Evolutionary conservation across 768 basidiomycete genomes (phyloP).

Genomic region (Tulasnella sp.): DNA sequence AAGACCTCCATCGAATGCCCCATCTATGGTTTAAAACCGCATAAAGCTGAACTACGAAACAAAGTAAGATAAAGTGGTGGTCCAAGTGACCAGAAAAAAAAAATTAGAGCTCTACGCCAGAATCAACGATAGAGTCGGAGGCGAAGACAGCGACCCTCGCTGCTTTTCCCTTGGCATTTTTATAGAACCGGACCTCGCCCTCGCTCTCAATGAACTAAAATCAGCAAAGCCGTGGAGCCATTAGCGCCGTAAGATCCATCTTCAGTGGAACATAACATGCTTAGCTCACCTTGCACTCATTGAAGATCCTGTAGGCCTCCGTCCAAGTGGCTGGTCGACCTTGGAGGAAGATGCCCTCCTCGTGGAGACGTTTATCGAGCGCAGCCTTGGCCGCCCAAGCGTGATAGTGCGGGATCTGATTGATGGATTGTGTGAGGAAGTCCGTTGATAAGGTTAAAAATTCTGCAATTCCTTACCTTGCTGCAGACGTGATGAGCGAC

Average conservation of each 20-base stretch:
- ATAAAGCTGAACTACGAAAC: too few relatives aligned
- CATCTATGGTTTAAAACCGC: too few relatives aligned
- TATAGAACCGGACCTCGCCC: slow-evolving; percentile 83
- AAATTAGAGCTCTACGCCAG: slow-evolving; percentile 50
- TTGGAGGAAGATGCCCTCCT: slow-evolving; percentile 49
- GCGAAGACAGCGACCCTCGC: slow-evolving; percentile 51
- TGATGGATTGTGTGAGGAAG: too few relatives aligned
- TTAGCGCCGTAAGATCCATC: too few relatives aligned
- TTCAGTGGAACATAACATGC: neutral
- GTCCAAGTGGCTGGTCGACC: slow-evolving; percentile 70
- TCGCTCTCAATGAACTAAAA: slow-evolving; percentile 82
- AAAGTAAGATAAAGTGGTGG: too few relatives aligned
- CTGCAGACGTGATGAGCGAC: slow-evolving; percentile 84
- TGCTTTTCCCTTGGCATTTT: slow-evolving; percentile 74
- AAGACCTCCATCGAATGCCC: too few relatives aligned
- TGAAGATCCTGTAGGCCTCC: slow-evolving; percentile 67
- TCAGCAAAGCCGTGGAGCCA: too few relatives aligned
- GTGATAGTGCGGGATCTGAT: slow-evolving; percentile 79
- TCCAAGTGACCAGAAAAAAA: too few relatives aligned
- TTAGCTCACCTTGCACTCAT: slow-evolving; percentile 54
- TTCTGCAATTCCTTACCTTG: slow-evolving; percentile 77
- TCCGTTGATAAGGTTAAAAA: too few relatives aligned
- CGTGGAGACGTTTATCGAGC: slow-evolving; percentile 62
- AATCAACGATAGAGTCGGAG: slow-evolving; percentile 49
- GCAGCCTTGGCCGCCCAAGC: slow-evolving; percentile 90